Evolutionary conservation across 768 basidiomycete genomes (phyloP).

Genomic region (Gymnopilus dilepis): DNA sequence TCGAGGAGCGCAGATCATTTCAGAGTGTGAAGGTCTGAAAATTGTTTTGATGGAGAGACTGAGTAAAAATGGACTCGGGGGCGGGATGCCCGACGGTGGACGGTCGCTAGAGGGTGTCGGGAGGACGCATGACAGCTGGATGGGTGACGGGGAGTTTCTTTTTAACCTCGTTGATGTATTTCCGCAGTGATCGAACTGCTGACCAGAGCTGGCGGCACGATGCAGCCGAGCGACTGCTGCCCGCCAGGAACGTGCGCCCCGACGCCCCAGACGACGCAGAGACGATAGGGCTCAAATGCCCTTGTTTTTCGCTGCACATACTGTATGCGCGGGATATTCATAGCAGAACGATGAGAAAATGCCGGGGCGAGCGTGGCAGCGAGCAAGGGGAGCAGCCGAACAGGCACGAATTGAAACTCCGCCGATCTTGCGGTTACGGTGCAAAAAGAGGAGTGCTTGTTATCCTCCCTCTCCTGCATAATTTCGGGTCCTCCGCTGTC

Average conservation of each 20-base stretch:
- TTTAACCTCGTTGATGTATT: not conserved
- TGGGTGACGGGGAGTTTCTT: not conserved
- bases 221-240: not conserved
- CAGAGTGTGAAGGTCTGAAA: not conserved
- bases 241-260: not conserved
- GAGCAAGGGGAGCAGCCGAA: conserved; percentile 2
- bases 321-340: not conserved
- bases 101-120: not conserved
- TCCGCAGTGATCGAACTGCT: conserved; percentile 2
- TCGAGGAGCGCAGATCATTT: not conserved
- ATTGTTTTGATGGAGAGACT: no score
- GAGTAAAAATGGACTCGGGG: not conserved
- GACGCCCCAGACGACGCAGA: not conserved
- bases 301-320: not conserved
- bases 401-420: conserved; percentile 19
- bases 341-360: conserved; percentile 2
- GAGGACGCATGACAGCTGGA: not conserved
- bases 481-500: conserved; percentile 16
- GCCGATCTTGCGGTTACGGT: conserved; percentile 9
- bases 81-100: not conserved
- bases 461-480: conserved; percentile 15
- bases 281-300: not conserved
- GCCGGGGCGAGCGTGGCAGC: conserved; percentile 3
- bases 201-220: not conserved
- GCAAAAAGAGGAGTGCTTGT: conserved; percentile 13